Percentiles rank a stretch among this genome's conserved stretches.
Evolutionary conservation across 148 eudicot genomes (phyloP).

Genomic region (Silene latifolia): DNA sequence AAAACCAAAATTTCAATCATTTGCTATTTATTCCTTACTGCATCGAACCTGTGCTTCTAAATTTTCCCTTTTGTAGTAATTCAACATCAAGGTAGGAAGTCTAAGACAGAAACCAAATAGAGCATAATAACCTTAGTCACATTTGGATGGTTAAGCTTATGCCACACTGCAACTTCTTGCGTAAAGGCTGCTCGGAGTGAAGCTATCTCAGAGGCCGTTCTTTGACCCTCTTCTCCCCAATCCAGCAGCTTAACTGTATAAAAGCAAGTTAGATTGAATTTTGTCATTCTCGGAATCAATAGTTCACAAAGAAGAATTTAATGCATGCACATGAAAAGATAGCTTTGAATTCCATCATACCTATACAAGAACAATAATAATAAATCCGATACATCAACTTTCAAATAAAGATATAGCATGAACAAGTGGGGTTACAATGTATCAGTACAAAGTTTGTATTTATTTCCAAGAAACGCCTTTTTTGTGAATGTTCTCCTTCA

Average conservation of each 20-base stretch:
- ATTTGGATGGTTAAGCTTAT: conserved; percentile 95
- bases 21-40: neutral
- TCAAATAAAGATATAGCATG: conserved; percentile 25
- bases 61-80: neutral
- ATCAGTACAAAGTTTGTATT: conserved; percentile 32
- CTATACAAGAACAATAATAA: neutral
- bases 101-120: neutral
- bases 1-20: neutral
- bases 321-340: neutral
- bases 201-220: conserved; percentile 65
- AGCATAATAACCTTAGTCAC: conserved; percentile 67
- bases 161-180: conserved; percentile 93
- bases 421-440: conserved; percentile 28
- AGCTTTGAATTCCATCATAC: conserved; percentile 11
- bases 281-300: conserved; percentile 10
- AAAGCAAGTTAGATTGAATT: conserved; percentile 11
- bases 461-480: conserved; percentile 20
- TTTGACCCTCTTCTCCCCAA: conserved; percentile 91
- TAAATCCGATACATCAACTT: conserved; percentile 12
- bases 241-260: conserved; percentile 79
- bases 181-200: conserved; percentile 73
- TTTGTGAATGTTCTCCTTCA: conserved; percentile 23
- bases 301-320: neutral
- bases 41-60: neutral
- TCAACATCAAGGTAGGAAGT: neutral